These are phyloP conservation scores for Exophiala oligosperma DNA, from an alignment of 2,329 filamentous ascomycete genomes.

Conservation along the genomic window DNA sequence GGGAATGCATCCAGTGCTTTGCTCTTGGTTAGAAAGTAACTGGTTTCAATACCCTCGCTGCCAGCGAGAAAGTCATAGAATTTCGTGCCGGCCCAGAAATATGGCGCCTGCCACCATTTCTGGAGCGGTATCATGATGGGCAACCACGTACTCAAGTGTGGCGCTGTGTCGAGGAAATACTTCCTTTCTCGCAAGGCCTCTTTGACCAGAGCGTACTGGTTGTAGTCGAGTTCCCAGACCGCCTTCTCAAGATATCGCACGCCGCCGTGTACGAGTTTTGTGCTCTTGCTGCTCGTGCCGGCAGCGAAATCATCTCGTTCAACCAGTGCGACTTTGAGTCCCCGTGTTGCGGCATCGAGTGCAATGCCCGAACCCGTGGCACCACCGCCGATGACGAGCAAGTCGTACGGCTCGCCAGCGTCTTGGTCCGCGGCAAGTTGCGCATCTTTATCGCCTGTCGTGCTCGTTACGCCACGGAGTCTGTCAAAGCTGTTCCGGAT, in stretches of 20 bases:
- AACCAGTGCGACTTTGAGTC: constrained; percentile 76
- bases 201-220: constrained; percentile 74
- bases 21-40: constrained; percentile 82
- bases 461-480: constrained; percentile 21
- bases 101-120: constrained; percentile 80
- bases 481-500: constrained; percentile 22
- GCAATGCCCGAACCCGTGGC: constrained; percentile 80
- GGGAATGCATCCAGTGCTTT: constrained; percentile 86
- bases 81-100: constrained; percentile 71
- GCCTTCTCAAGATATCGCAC: constrained; percentile 86
- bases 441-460: constrained; percentile 22
- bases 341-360: constrained; percentile 75
- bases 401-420: constrained; percentile 65
- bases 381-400: constrained; percentile 76
- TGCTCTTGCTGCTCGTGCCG: constrained; percentile 83
- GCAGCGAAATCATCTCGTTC: constrained; percentile 81
- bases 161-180: constrained; percentile 80
- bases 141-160: constrained; percentile 76
- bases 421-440: constrained; percentile 25
- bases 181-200: constrained; percentile 80
- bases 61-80: constrained; percentile 83
- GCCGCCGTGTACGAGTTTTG: constrained; percentile 81
- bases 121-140: constrained; percentile 82
- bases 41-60: constrained; percentile 82
- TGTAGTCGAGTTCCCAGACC: constrained; percentile 81